Evolutionary conservation across 169 alveolate species (phyloP).

Genomic region (Plasmodium inui): DNA sequence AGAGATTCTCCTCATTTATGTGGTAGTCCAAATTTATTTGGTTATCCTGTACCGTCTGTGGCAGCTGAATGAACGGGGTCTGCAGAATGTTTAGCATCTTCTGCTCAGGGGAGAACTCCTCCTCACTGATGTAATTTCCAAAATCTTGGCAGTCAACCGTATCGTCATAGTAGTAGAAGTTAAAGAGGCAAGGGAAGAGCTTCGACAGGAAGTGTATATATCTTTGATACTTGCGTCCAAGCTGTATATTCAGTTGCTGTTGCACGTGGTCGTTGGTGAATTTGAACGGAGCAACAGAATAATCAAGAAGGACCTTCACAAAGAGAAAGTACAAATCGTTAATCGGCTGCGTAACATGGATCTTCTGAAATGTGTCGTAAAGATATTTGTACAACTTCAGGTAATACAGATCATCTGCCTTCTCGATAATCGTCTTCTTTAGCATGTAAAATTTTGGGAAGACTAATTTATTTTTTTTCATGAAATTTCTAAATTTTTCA

Average conservation of each 20-base stretch:
- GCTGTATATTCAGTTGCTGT: background rate
- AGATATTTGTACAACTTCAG: conserved; percentile 10
- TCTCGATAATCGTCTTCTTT: background rate
- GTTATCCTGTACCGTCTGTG: background rate
- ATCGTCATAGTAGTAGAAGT: conserved; percentile 25
- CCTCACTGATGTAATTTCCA: conserved; percentile 13
- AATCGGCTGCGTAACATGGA: conserved; percentile 20
- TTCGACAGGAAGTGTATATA: background rate
- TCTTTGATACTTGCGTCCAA: background rate
- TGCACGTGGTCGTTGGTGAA: background rate
- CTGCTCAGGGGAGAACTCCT: conserved; percentile 8
- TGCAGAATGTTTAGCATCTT: conserved; percentile 18
- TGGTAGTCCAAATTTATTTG: background rate
- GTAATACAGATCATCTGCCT: background rate
- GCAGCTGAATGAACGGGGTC: conserved; percentile 10
- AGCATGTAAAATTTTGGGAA: conserved; percentile 11
- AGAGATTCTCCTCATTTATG: background rate
- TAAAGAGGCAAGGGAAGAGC: conserved; percentile 16
- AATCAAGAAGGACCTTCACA: conserved; percentile 4
- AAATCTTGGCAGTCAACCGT: background rate
- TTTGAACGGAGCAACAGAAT: background rate
- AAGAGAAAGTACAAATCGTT: conserved; percentile 4
- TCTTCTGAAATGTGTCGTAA: conserved; percentile 6
- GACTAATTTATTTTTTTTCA: background rate
- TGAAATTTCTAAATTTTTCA: background rate